These are phyloP conservation scores for Colletotrichum falcatum DNA, from an alignment of 2,329 filamentous ascomycete species.

Conservation along the genomic window DNA sequence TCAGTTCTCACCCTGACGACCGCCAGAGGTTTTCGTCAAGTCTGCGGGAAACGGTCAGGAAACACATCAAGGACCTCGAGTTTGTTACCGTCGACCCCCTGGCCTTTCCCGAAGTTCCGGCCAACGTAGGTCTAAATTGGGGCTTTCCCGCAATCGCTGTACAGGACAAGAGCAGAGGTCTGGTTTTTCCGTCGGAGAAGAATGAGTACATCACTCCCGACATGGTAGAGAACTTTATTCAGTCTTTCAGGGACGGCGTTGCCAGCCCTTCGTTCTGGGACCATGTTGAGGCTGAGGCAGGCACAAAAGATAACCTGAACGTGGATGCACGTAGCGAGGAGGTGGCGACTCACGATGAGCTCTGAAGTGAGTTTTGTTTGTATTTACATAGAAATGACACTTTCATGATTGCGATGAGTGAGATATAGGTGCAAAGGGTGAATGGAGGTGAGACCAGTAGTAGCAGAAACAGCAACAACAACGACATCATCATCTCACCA, in stretches of 20 bases:
- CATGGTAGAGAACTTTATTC: conserved; percentile 24
- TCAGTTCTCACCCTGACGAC: conserved; percentile 45
- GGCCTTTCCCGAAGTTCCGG: conserved; percentile 58
- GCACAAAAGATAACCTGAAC: not conserved
- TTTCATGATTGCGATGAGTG: not conserved
- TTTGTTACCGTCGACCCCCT: conserved; percentile 60
- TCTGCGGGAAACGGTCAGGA: conserved; percentile 55
- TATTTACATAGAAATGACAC: too few species aligned
- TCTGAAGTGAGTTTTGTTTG: not conserved
- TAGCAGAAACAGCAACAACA: not conserved
- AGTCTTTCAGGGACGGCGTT: not conserved
- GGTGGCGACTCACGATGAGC: not conserved
- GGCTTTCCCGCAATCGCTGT: conserved; percentile 33
- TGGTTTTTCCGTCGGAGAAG: conserved; percentile 14
- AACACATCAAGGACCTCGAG: conserved; percentile 58
- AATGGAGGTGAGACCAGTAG: not conserved
- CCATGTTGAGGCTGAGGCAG: not conserved
- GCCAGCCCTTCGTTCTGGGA: conserved; percentile 3
- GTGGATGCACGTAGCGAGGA: not conserved
- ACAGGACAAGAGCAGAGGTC: conserved; percentile 23
- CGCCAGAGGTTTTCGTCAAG: conserved; percentile 51
- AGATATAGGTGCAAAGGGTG: not conserved
- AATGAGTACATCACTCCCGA: conserved; percentile 20
- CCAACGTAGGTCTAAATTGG: conserved; percentile 50
- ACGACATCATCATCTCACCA: not conserved